These are phyloP conservation scores for Kazachstania viticola DNA, from an alignment of 805 yeast genomes.

Conservation along the genomic window DNA sequence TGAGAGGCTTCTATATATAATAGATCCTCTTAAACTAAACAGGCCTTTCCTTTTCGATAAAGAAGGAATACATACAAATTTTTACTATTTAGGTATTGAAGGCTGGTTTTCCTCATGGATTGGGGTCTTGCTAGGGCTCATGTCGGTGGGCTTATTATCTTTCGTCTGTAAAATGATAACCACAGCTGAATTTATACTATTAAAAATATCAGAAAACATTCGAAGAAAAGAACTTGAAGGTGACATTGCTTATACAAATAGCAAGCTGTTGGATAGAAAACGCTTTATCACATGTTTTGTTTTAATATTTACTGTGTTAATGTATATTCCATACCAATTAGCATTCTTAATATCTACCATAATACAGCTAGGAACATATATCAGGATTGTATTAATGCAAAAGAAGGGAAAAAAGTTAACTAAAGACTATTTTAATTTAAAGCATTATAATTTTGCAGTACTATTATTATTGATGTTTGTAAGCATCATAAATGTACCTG, in stretches of 20 bases:
- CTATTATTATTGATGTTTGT: constrained; percentile 65
- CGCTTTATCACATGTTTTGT: constrained; percentile 27
- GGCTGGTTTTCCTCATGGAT: constrained; percentile 44
- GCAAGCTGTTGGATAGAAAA: constrained; percentile 14
- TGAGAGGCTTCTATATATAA: constrained; percentile 29
- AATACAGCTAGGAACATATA: constrained; percentile 45
- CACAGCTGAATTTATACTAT: neutral
- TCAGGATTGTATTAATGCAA: constrained; percentile 25
- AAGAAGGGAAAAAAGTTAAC: no score
- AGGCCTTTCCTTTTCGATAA: constrained; percentile 33
- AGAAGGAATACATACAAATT: constrained; percentile 33
- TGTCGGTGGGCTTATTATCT: constrained; percentile 15
- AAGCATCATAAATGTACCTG: constrained; percentile 68
- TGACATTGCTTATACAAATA: no score
- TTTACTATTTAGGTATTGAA: constrained; percentile 58
- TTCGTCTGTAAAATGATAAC: constrained; percentile 1
- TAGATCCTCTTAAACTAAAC: constrained; percentile 46
- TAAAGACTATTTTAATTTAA: constrained; percentile 26
- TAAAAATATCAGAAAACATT: no score
- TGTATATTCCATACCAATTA: constrained; percentile 73
- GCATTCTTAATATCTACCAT: constrained; percentile 51
- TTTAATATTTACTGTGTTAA: constrained; percentile 36
- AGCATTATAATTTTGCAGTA: constrained; percentile 52
- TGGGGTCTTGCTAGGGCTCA: constrained; percentile 41
- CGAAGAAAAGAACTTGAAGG: no score